Base-by-base conservation (phyloP, 768 basidiomycete species). In the Suillus weaverae region DNA sequence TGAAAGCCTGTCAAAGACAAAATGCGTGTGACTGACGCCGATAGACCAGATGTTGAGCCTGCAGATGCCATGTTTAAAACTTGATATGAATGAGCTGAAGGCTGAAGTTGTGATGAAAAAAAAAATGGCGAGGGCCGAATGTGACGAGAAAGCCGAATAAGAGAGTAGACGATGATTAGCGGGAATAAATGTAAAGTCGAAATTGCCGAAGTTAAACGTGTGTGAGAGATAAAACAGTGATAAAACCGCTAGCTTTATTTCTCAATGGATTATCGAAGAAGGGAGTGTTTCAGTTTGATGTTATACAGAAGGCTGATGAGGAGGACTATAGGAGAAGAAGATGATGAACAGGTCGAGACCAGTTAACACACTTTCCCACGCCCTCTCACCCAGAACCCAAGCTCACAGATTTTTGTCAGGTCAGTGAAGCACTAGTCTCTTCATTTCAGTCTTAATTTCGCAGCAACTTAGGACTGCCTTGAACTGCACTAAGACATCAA, bases 11-110 rank as follows among this genome's bases (percentile, higher is more conserved):
- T 88, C 64, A 99, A 81, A 72, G 84, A 89, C 71, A 99, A 89
- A 74, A 99, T 97, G 68, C 96, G 91, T 59, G 97, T 99, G 70
- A 97, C 95, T 53, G 94, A 94, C 64, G 96, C 96, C 66, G 96
- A 95, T 70, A 96, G 86, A 69, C 89, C 87, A 66, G 92, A 85
- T 70, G 92, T 86, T 35, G 89, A 86, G 66, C 26, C 26, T 26
- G 89, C 78, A 6, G 66, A 56, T 69, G 90, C 82, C 90, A 91
- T 92, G 73, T 70, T 62, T 69, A 66, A 48, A 60, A 20, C 54
- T 46, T 33, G 61, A 60, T 44, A 43, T 26, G n/a, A 48, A 35
- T 59, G 33, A 54, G 4, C 30, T 61, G 57, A 50, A 60, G 51
- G 4, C 30, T 62, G 48, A 53, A 61, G 48, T 63, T 39, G 43